Base-by-base conservation (phyloP, 805 yeast species). In the Lachancea thermotolerans region DNA sequence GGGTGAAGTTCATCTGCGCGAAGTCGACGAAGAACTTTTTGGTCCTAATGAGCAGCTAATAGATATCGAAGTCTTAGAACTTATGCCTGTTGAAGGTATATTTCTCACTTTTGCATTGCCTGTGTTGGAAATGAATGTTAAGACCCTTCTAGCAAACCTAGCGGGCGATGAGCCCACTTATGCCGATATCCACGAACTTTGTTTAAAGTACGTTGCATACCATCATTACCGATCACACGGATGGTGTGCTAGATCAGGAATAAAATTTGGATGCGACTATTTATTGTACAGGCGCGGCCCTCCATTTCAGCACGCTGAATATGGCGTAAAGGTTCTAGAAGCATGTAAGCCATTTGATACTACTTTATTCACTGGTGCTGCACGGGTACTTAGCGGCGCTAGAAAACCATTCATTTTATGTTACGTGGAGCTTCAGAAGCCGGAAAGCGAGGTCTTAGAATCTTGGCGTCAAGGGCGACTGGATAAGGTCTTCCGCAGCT, bases 301-400 rank as follows among this genome's bases (percentile, higher is more conserved):
- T 8, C 97, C 97, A 1, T 88, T 90, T 61, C 79, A 83, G 41
- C 99, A 93, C 61, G 97, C 99, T 0, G 95, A 89, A 59, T 86
- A 78, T 62, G 86, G 91, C 6, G 67, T 87, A 2, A 58, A 75
- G 51, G 53, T 57, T 0, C 49, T 60, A 30, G 65, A 66, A 45
- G 41, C 44, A 27, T 52, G 50, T 1, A 53, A 44, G 9, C 44
- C 64, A 0, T 64, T 59, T 31, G 71, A 64, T 47, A 79, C 78
- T 75, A 72, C 70, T 59, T 83, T 90, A 78, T 71, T 77, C 42
- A 79, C 87, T 2, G 74, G 88, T 2, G 62, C 79, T 21, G 80
- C 83, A 38, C 75, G 99, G 47, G 96, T 93, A 1, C 78, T 87
- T 37, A 85, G 95, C 0, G 86, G 90, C 16, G 98, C 93, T 10